Evolutionary conservation across 1,284 basidiomycete genomes (phyloP).

Genomic region (Meira nashicola): DNA sequence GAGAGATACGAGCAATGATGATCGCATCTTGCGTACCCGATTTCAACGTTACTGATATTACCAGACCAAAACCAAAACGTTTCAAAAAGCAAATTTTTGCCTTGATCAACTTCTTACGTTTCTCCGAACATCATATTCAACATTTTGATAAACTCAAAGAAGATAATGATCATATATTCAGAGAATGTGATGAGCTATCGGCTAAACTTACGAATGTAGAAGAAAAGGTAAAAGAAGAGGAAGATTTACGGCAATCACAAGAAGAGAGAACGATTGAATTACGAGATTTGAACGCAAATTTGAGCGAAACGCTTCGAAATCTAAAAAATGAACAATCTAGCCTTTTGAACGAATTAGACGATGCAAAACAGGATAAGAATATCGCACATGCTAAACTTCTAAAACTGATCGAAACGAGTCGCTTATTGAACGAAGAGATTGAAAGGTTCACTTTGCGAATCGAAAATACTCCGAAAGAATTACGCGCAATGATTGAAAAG

Average conservation of each 20-base stretch:
- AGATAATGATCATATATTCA: background rate
- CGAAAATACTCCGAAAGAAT: background rate
- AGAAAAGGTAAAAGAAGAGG: slow-evolving; percentile 30
- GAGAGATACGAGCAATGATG: slow-evolving; percentile 39
- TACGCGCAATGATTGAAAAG: background rate
- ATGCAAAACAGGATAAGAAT: background rate
- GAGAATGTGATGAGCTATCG: background rate
- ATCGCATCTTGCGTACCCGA: slow-evolving; percentile 42
- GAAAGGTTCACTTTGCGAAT: background rate
- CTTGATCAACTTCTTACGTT: slow-evolving; percentile 50
- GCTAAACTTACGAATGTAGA: slow-evolving; percentile 22
- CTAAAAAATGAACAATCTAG: background rate
- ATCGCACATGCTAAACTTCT: background rate
- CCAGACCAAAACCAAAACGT: slow-evolving; percentile 43
- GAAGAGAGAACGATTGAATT: background rate
- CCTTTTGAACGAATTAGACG: background rate
- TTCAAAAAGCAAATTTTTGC: slow-evolving; percentile 49
- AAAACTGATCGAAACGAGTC: background rate
- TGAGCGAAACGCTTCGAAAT: background rate
- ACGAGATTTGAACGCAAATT: background rate
- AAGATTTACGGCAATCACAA: background rate
- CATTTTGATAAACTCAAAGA: background rate
- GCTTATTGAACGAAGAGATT: background rate
- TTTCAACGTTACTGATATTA: slow-evolving; percentile 47
- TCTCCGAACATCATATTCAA: slow-evolving; percentile 19